Conservation (phyloP, 768 basidiomycete genomes). For the Boletus sp. region DNA sequence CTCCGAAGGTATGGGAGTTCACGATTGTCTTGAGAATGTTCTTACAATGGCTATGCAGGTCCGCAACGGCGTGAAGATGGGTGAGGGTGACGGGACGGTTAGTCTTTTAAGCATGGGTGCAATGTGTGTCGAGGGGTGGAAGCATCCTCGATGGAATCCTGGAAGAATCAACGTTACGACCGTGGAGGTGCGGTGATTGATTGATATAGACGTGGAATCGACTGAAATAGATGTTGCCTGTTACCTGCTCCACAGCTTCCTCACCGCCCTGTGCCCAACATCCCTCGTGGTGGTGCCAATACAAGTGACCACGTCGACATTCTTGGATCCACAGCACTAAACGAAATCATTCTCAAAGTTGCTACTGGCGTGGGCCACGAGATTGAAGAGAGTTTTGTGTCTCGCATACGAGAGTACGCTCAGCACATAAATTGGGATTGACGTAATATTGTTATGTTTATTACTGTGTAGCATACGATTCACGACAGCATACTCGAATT, state of each 20-base stretch:
- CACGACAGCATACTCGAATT: conserved; percentile 1
- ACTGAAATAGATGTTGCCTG: conserved; percentile 1
- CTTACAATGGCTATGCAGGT: conserved; percentile 38
- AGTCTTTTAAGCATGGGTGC: conserved; percentile 80
- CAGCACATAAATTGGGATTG: conserved; percentile 77
- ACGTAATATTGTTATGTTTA: conserved; percentile 14
- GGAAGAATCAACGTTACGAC: conserved; percentile 83
- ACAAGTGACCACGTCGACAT: conserved; percentile 92
- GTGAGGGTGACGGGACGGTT: conserved; percentile 96
- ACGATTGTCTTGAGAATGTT: background rate
- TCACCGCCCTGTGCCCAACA: conserved; percentile 69
- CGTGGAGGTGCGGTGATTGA: conserved; percentile 61
- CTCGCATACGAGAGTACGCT: conserved; percentile 75
- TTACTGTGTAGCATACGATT: background rate
- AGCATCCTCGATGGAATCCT: conserved; percentile 86
- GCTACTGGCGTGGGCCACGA: conserved; percentile 81
- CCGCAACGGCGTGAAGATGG: conserved; percentile 84
- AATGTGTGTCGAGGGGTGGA: conserved; percentile 99
- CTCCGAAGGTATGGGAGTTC: conserved; percentile 48
- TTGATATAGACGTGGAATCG: background rate
- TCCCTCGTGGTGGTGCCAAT: conserved; percentile 87
- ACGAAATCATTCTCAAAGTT: conserved; percentile 88
- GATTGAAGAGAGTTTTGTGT: conserved; percentile 67
- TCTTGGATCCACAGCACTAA: conserved; percentile 73
- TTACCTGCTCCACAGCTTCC: conserved; percentile 52